phyloP scores from a whole-genome alignment of 495 filamentous ascomycete genomes.

The Podospora anserina region DNA sequence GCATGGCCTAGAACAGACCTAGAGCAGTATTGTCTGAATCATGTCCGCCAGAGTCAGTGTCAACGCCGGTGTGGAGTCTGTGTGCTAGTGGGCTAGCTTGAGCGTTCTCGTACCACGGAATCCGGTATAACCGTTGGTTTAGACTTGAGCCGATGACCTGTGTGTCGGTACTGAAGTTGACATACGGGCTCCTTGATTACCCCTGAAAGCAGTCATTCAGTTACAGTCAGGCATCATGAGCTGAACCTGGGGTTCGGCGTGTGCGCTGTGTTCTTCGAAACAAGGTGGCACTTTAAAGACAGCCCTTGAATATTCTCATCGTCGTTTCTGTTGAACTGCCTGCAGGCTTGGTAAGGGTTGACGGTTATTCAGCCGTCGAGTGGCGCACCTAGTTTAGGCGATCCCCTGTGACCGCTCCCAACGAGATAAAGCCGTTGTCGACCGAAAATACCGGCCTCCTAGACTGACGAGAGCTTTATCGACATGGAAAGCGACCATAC shows the following conservation, averaged over 20 bases:
- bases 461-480: neutral
- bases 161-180: neutral
- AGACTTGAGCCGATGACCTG: neutral
- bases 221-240: neutral
- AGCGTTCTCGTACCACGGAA: neutral
- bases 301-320: neutral
- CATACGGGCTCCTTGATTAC: neutral
- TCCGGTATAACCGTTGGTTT: neutral
- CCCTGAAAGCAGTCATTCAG: neutral
- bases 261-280: neutral
- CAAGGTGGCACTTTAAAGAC: neutral
- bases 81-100: neutral
- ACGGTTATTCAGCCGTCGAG: neutral
- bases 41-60: neutral
- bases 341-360: neutral
- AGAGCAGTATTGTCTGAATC: neutral
- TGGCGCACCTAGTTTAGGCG: neutral
- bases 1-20: neutral
- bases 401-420: neutral
- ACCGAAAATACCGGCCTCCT: neutral
- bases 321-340: neutral
- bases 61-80: neutral
- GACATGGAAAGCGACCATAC: neutral
- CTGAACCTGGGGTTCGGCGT: neutral
- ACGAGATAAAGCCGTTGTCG: neutral